phyloP scores from a whole-genome alignment of 768 basidiomycete genomes.

The Phaeolepiota aurea region DNA sequence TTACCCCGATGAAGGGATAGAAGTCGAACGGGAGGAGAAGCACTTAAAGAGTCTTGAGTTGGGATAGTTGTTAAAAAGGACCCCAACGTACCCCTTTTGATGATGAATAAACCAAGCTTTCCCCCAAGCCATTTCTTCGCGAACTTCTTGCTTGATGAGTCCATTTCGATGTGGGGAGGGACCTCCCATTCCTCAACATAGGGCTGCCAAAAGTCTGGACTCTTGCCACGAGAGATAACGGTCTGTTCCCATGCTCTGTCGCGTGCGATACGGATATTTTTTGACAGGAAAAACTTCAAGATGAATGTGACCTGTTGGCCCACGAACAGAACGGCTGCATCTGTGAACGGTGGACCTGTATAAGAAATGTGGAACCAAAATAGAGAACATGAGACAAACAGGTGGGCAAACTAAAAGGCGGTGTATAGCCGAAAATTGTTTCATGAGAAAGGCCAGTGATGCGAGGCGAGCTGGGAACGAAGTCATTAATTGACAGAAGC shows the following conservation, averaged over 20 bases:
- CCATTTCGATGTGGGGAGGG: constrained; percentile 34
- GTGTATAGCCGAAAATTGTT: constrained; percentile 51
- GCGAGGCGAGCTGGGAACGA: constrained; percentile 41
- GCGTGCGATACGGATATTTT: constrained; percentile 75
- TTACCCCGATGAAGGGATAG: constrained; percentile 61
- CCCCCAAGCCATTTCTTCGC: constrained; percentile 26
- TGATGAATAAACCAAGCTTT: constrained; percentile 28
- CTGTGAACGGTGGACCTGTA: constrained; percentile 23
- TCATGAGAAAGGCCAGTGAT: constrained; percentile 56
- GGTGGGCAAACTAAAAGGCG: constrained; percentile 65
- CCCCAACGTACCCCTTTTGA: constrained; percentile 33
- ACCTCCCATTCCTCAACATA: constrained; percentile 78
- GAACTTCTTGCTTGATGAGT: constrained; percentile 18
- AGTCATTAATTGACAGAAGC: background rate
- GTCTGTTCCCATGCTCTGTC: constrained; percentile 78
- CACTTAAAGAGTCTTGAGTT: constrained; percentile 22
- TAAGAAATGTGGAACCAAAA: background rate
- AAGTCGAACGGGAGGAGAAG: constrained; percentile 55
- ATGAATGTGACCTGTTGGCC: constrained; percentile 70
- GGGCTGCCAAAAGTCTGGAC: constrained; percentile 73
- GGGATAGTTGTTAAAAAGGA: background rate
- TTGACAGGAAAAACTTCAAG: constrained; percentile 74
- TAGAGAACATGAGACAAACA: constrained; percentile 33
- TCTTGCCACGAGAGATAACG: constrained; percentile 75
- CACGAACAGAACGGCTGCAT: constrained; percentile 67